Evolutionary conservation across 2,329 filamentous ascomycete species (phyloP).

Genomic region (Sarocladiaceae sp.): DNA sequence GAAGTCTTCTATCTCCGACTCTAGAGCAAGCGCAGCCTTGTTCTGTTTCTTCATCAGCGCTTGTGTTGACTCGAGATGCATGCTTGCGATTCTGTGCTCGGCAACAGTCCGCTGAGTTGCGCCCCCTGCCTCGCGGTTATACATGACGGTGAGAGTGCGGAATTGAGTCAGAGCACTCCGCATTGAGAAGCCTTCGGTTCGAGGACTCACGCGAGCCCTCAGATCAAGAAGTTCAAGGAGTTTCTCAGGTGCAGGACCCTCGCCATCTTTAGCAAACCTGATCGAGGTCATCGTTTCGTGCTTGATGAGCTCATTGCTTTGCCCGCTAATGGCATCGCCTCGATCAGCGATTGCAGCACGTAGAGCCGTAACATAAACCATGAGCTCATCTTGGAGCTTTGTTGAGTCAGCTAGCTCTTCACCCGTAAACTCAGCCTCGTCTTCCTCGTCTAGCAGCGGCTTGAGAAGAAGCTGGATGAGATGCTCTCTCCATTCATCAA

Average conservation of each 20-base stretch:
- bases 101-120: slow-evolving; percentile 50
- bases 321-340: slow-evolving; percentile 69
- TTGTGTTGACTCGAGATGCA: slow-evolving; percentile 59
- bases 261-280: slow-evolving; percentile 53
- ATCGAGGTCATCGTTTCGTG: slow-evolving; percentile 66
- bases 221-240: slow-evolving; percentile 46
- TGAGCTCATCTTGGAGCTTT: slow-evolving; percentile 81
- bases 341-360: slow-evolving; percentile 75
- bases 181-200: slow-evolving; percentile 56
- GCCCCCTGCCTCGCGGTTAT: slow-evolving; percentile 41
- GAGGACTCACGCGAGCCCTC: slow-evolving; percentile 45
- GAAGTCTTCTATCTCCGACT: too few relatives aligned
- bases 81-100: slow-evolving; percentile 63
- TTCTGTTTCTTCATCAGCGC: slow-evolving; percentile 45
- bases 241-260: slow-evolving; percentile 68
- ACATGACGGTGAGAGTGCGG: slow-evolving; percentile 53
- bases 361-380: slow-evolving; percentile 78
- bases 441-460: slow-evolving; percentile 80
- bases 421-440: slow-evolving; percentile 68
- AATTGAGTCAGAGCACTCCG: slow-evolving; percentile 66
- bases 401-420: slow-evolving; percentile 89
- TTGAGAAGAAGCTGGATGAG: slow-evolving; percentile 68
- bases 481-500: slow-evolving; percentile 71
- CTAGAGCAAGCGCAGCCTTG: slow-evolving; percentile 44
- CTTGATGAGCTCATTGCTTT: slow-evolving; percentile 68